Base-by-base conservation (phyloP, 2,329 filamentous ascomycete species). In the Fusarium concolor region DNA sequence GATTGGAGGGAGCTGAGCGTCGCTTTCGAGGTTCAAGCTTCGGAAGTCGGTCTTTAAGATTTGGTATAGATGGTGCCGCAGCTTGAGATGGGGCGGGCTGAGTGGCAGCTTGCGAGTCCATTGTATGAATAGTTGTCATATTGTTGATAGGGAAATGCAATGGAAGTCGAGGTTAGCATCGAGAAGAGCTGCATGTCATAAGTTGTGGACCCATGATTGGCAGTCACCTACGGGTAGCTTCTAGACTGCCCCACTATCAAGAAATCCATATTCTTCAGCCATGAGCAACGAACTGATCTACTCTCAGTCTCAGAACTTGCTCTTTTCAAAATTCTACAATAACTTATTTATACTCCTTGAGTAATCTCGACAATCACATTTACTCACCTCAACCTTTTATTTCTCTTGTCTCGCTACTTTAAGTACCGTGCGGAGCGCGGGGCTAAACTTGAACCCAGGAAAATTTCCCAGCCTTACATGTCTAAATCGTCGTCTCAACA, bases 21-120 rank as follows among this genome's bases (percentile, higher is more conserved):
- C 86, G 85, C 62, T 84, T 84, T 61, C 90, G 87, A 29, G 91
- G 89, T 74, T 90, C 86, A 63, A 93, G 84, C 75, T 88, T 92
- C 31, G 90, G 90, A 41, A 92, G 85, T 63, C 82, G 84, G 72
- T 87, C 80, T 73, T 84, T 86, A 28, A 80, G 75, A 41, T 72
- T 76, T 28, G 77, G 74, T 49, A 77, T 76, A 31, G 72, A 56
- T 12, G 75, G 50, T 26, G 65, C 52, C 31, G 45, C 45, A 20
- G 59, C 47, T 33, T 62, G 56, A n/a, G 61, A 43, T 11, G 68
- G 41, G 5, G 54, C 28, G n/a, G 65, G 4, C 10, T 70, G 59
- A 29, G 62, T 47, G 10, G 68, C 61, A 29, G 45, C 44, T 50
- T 67, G 50, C 10, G 76, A 74, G 17, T 76, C 60, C 75, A 78